Evolutionary conservation across 768 basidiomycete genomes (phyloP).

Genomic region (Mycena galericulata): DNA sequence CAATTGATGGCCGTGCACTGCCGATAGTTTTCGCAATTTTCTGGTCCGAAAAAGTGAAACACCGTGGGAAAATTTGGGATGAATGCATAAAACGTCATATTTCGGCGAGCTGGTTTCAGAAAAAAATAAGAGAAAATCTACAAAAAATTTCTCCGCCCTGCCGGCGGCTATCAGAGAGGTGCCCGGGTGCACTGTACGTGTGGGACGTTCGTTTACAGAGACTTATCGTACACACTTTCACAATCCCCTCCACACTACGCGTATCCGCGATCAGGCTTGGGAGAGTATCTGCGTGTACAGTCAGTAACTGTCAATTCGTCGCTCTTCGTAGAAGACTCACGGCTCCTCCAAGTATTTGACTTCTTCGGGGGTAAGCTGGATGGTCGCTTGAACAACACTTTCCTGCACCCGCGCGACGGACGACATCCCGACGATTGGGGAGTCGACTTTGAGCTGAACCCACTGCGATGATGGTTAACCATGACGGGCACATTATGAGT

Average conservation of each 20-base stretch:
- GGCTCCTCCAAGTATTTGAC: conserved; percentile 53
- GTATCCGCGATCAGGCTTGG: conserved; percentile 25
- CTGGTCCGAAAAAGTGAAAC: conserved; percentile 29
- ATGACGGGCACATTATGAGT: neutral
- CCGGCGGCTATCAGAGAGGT: conserved; percentile 26
- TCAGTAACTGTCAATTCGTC: neutral
- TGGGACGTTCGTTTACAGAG: no score
- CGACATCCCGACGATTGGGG: conserved; percentile 45
- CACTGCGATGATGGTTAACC: conserved; percentile 39
- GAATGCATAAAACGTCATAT: conserved; percentile 30
- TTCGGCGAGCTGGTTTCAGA: conserved; percentile 7
- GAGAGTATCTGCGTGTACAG: conserved; percentile 13
- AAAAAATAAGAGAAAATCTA: neutral
- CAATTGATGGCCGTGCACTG: no score
- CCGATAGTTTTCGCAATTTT: neutral
- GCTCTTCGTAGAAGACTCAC: conserved; percentile 35
- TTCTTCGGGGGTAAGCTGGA: conserved; percentile 57
- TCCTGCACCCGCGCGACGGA: conserved; percentile 37
- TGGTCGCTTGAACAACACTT: conserved; percentile 26
- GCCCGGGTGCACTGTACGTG: no score
- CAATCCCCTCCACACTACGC: no score
- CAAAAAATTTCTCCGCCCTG: conserved; percentile 20
- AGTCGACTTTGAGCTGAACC: conserved; percentile 49
- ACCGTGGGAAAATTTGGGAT: conserved; percentile 21
- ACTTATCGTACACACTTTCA: no score